Percentiles rank a stretch among this genome's conserved stretches.
These are phyloP conservation scores for Wallacemonas sp. DNA, from an alignment of 208 protist species.

Conservation along the genomic window DNA sequence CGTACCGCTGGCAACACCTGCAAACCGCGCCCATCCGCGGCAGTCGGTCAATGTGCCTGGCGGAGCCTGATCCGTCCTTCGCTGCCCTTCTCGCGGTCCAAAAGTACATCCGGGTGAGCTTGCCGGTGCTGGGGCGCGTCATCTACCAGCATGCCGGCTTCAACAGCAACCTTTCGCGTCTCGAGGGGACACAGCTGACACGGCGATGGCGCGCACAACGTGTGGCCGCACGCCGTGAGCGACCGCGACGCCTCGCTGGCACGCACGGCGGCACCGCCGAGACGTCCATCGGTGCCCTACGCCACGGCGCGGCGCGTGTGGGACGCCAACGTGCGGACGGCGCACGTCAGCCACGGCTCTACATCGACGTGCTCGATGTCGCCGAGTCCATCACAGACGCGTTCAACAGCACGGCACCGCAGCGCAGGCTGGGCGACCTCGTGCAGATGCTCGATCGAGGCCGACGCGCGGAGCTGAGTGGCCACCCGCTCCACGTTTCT, in stretches of 20 bases:
- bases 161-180: background rate
- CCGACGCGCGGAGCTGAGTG: conserved; percentile 9
- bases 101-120: conserved; percentile 36
- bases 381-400: background rate
- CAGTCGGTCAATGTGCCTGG: conserved; percentile 20
- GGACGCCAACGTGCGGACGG: background rate
- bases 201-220: conserved; percentile 3
- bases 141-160: conserved; percentile 47
- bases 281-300: too few species aligned
- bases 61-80: conserved; percentile 37
- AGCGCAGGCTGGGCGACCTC: conserved; percentile 24
- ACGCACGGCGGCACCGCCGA: background rate
- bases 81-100: conserved; percentile 47
- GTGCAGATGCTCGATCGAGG: conserved; percentile 21
- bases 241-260: background rate
- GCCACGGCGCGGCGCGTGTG: background rate
- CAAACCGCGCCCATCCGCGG: background rate
- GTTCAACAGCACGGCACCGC: conserved; percentile 15
- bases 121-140: background rate
- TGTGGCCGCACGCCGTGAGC: background rate
- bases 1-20: background rate
- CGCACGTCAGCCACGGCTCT: background rate
- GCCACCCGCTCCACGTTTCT: conserved; percentile 23
- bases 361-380: conserved; percentile 5
- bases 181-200: conserved; percentile 5